phyloP scores from a whole-genome alignment of 441 rosid species.

The Erysimum cheiri region DNA sequence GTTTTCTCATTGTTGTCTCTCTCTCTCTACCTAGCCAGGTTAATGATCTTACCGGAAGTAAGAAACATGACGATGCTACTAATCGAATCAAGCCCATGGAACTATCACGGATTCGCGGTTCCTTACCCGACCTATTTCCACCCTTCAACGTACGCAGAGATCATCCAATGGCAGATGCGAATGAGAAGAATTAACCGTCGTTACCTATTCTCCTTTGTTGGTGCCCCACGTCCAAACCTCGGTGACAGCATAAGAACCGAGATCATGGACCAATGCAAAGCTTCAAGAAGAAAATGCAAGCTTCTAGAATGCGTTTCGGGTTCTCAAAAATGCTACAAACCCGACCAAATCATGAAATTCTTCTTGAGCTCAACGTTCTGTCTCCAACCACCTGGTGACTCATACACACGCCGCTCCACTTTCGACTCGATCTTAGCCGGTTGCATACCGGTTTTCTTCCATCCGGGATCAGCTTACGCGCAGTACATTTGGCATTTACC shows the following conservation, averaged over 20 bases:
- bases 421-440: slow-evolving; percentile 85
- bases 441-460: slow-evolving; percentile 95
- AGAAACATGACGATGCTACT: slow-evolving; percentile 74
- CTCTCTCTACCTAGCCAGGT: slow-evolving; percentile 37
- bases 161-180: slow-evolving; percentile 66
- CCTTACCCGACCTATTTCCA: slow-evolving; percentile 92
- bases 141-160: slow-evolving; percentile 62
- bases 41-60: slow-evolving; percentile 69
- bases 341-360: slow-evolving; percentile 57
- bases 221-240: slow-evolving; percentile 64
- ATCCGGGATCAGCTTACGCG: slow-evolving; percentile 84
- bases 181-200: slow-evolving; percentile 56
- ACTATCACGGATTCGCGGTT: slow-evolving; percentile 69
- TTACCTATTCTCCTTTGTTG: slow-evolving; percentile 67
- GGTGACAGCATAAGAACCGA: slow-evolving; percentile 59
- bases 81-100: slow-evolving; percentile 80
- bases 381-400: slow-evolving; percentile 86
- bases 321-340: slow-evolving; percentile 58
- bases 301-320: slow-evolving; percentile 56
- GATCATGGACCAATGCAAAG: slow-evolving; percentile 70
- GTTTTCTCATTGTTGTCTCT: slow-evolving; percentile 32
- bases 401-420: slow-evolving; percentile 76
- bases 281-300: slow-evolving; percentile 64
- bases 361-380: slow-evolving; percentile 74
- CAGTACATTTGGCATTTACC: slow-evolving; percentile 92